Percentiles rank a stretch among this genome's conserved stretches.
phyloP scores from a whole-genome alignment of 2,329 filamentous ascomycete species.

The Paecilomyces dactylethromorphus region DNA sequence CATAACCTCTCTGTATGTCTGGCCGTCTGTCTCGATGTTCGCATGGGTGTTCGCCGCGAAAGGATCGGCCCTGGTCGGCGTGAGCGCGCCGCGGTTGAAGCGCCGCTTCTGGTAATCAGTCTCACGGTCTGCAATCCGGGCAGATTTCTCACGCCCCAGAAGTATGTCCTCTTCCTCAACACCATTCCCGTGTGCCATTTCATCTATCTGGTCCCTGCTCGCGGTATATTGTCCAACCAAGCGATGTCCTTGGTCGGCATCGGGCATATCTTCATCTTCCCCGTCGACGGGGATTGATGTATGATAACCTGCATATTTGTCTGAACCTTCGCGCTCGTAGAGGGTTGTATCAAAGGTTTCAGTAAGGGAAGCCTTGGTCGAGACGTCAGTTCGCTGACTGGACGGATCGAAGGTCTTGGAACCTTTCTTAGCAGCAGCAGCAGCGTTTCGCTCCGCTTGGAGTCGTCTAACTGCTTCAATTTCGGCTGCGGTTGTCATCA shows the following conservation, averaged over 20 bases:
- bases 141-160: constrained; percentile 78
- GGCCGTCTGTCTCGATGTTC: constrained; percentile 61
- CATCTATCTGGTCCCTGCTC: constrained; percentile 83
- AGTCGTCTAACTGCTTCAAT: constrained; percentile 82
- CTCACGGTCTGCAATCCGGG: constrained; percentile 85
- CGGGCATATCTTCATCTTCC: constrained; percentile 72
- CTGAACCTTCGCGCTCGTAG: constrained; percentile 69
- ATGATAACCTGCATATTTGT: constrained; percentile 86
- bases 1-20: constrained; percentile 88
- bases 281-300: constrained; percentile 76
- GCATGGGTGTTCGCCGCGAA: constrained; percentile 71
- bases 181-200: constrained; percentile 77
- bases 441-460: constrained; percentile 86
- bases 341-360: constrained; percentile 80
- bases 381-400: constrained; percentile 73
- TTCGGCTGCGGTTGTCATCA: constrained; percentile 51
- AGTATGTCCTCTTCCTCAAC: constrained; percentile 91
- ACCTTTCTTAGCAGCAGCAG: constrained; percentile 70
- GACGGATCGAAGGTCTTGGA: constrained; percentile 71
- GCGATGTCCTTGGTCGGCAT: constrained; percentile 65
- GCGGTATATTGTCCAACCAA: constrained; percentile 97
- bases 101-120: constrained; percentile 96
- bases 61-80: constrained; percentile 77
- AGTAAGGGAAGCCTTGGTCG: constrained; percentile 84
- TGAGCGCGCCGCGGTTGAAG: constrained; percentile 73